Evolutionary conservation across 2,329 filamentous ascomycete species (phyloP).

Genomic region (Sporothrix sp.): DNA sequence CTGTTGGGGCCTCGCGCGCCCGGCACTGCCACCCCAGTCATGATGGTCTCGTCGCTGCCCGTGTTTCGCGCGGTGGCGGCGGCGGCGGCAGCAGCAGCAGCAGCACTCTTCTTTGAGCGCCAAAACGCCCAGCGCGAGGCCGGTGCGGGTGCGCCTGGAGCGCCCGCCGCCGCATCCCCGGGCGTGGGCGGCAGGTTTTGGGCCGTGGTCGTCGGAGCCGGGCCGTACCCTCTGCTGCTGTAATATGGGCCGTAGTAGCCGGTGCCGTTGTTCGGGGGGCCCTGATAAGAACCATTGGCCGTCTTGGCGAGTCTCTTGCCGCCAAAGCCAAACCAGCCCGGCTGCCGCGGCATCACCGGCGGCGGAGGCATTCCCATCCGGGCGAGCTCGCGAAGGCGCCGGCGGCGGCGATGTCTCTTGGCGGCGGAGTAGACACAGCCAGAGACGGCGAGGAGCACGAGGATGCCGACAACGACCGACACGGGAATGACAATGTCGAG

Average conservation of each 20-base stretch:
- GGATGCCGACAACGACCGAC: constrained; percentile 57
- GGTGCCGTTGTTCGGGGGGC: too few species aligned
- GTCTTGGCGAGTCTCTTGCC: not conserved
- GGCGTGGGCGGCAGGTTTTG: not conserved
- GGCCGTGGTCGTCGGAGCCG: not conserved
- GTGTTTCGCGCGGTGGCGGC: not conserved
- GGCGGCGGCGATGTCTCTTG: constrained; percentile 26
- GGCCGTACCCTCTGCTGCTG: not conserved
- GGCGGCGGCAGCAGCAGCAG: not conserved
- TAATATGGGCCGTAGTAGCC: too few species aligned
- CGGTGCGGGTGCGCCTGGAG: too few species aligned
- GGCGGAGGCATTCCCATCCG: constrained; percentile 10
- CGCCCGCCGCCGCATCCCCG: too few species aligned
- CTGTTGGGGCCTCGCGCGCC: not conserved
- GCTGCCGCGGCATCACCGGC: not conserved
- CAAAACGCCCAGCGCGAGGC: constrained; percentile 3
- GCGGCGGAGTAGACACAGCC: constrained; percentile 55
- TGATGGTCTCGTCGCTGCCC: not conserved
- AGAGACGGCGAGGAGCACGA: constrained; percentile 59
- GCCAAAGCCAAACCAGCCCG: constrained; percentile 5
- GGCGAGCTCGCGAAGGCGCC: constrained; percentile 1
- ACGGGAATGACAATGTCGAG: constrained; percentile 77
- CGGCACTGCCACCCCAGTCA: not conserved
- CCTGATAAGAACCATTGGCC: too few species aligned
- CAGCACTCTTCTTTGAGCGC: not conserved